Base-by-base conservation (phyloP, 2,329 filamentous ascomycete species). In the Scedosporium aurantiacum region DNA sequence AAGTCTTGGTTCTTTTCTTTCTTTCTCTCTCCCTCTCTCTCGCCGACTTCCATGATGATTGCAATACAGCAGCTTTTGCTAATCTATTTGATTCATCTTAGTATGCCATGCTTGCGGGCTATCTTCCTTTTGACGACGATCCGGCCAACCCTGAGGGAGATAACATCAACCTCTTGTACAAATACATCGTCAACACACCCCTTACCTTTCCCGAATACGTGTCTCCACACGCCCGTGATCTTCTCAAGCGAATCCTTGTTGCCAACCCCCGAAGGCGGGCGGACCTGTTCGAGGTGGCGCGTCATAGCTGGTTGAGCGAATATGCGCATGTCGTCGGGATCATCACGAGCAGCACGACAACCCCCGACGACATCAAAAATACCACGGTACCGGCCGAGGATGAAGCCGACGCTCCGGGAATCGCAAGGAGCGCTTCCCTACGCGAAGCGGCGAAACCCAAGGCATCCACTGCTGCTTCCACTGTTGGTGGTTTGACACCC, bases 141-240 rank as follows among this genome's bases (percentile, higher is more conserved):
- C 94, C 94, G 65, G 94, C 92, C 55, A 99, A 99, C 71, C 94
- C 94, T 2, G 94, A 99, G 75, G 94, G 94, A 66, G 94, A 99
- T 73, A 99, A 99, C 72, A 99, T 99, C 78, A 99, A 99, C 72
- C 82, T 99, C 10, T 80, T 99, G 28, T 99, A 99, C 82, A 97
- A 97, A 77, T 99, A 99, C 76, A 99, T 99, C 68, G 93, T 97
- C 63, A 95, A 91, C 61, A 99, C 94, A 1, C 92, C 93, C 41
- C 83, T 99, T 50, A 97, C 93, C 3, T 99, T 99, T 73, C 94
- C 94, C 64, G 94, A 99, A 85, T 97, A 97, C 72, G 94, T 99
- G 67, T 96, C 94, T 6, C 94, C 94, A 6, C 94, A 99, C 73
- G 93, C 94, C 23, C 84, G 94, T 68, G 94, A 99, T 73, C 82